These are phyloP conservation scores for Ogataea pignaliae DNA, from an alignment of 805 yeast species.

Conservation along the genomic window DNA sequence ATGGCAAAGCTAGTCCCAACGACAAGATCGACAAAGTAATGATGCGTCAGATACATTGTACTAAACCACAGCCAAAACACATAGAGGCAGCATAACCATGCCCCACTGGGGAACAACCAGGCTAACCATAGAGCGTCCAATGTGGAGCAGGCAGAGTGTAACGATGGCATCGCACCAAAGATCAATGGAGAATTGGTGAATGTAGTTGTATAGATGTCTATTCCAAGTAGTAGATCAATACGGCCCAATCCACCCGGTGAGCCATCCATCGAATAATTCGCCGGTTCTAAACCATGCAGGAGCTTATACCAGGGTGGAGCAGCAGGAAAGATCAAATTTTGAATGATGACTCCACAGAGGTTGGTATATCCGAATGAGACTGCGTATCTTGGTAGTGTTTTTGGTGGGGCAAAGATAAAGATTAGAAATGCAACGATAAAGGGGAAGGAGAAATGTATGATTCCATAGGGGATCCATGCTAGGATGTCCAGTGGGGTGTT, in stretches of 20 bases:
- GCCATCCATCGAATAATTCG: slow-evolving; percentile 86
- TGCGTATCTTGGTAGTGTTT: slow-evolving; percentile 74
- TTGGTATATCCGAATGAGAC: slow-evolving; percentile 96
- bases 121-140: slow-evolving; percentile 87
- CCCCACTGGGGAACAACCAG: slow-evolving; percentile 71
- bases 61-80: slow-evolving; percentile 98
- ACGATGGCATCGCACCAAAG: slow-evolving; percentile 73
- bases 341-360: slow-evolving; percentile 76
- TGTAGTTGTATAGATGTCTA: slow-evolving; percentile 77
- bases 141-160: slow-evolving; percentile 92
- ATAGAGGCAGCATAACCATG: slow-evolving; percentile 65
- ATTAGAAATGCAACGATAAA: slow-evolving; percentile 75
- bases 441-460: slow-evolving; percentile 87
- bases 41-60: slow-evolving; percentile 96
- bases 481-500: slow-evolving; percentile 65
- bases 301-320: slow-evolving; percentile 98
- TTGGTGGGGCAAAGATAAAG: slow-evolving; percentile 90
- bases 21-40: slow-evolving; percentile 87
- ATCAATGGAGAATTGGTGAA: slow-evolving; percentile 86
- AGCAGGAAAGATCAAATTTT: slow-evolving; percentile 73
- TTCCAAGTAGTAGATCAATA: slow-evolving; percentile 73
- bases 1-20: slow-evolving; percentile 89
- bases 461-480: slow-evolving; percentile 95
- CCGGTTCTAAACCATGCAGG: slow-evolving; percentile 80
- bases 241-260: slow-evolving; percentile 94